Evolutionary conservation across 2,329 filamentous ascomycete species (phyloP).

Genomic region (Parascedosporium putredinis): DNA sequence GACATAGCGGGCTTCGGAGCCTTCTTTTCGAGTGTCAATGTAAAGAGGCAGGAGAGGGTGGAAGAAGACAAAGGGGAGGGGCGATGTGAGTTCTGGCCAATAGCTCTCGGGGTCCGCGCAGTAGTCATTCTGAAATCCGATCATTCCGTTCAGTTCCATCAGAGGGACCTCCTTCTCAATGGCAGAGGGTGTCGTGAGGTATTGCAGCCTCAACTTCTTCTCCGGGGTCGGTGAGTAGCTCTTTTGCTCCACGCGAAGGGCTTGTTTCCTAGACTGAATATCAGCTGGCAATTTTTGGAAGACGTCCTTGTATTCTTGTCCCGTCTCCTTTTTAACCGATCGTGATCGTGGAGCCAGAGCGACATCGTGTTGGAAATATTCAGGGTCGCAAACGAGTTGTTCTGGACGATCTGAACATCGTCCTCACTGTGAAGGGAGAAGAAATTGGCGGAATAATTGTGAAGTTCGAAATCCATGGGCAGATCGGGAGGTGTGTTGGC

Average conservation of each 20-base stretch:
- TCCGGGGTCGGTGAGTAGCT: conserved; percentile 36
- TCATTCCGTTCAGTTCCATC: conserved; percentile 66
- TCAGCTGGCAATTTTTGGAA: conserved; percentile 46
- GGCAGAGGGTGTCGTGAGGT: conserved; percentile 40
- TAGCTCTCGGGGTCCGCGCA: conserved; percentile 55
- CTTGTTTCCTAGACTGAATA: conserved; percentile 30
- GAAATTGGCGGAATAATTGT: conserved; percentile 67
- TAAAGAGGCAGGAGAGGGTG: conserved; percentile 81
- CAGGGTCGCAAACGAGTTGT: conserved; percentile 70
- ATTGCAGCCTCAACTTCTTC: conserved; percentile 59
- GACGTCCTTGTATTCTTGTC: conserved; percentile 55
- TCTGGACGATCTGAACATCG: conserved; percentile 48
- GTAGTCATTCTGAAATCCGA: conserved; percentile 65
- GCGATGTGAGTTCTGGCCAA: conserved; percentile 55
- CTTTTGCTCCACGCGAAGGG: conserved; percentile 40
- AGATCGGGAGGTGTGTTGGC: conserved; percentile 63
- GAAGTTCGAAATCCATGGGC: conserved; percentile 50
- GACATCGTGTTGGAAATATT: conserved; percentile 64
- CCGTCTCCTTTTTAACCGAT: conserved; percentile 58
- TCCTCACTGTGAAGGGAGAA: conserved; percentile 60
- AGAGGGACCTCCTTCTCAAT: conserved; percentile 48
- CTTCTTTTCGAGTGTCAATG: conserved; percentile 83
- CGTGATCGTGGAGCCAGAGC: conserved; percentile 66
- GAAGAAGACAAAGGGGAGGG: conserved; percentile 72
- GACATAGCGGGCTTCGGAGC: conserved; percentile 78